Conservation (phyloP, 495 filamentous ascomycete species). For the Terfezia boudieri region DNA sequence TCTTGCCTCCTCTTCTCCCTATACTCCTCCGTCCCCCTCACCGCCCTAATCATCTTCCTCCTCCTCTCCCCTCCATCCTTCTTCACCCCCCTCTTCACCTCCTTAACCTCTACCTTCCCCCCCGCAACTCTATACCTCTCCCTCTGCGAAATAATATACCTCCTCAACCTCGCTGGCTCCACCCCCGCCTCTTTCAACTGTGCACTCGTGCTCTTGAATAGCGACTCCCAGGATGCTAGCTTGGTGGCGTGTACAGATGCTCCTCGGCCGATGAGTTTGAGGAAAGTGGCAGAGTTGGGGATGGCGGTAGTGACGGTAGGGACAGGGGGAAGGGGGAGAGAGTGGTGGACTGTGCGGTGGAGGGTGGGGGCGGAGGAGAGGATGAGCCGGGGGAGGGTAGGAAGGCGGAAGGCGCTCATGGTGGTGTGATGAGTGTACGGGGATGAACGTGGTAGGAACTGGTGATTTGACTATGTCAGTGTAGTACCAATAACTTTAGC, state of each 20-base stretch:
- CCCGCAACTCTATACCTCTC: conserved; percentile 40
- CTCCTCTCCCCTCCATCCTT: conserved; percentile 91
- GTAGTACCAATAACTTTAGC: too few species aligned
- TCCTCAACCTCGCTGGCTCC: conserved; percentile 56
- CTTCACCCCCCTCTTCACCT: conserved; percentile 48
- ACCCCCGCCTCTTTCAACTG: conserved; percentile 67
- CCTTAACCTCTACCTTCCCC: conserved; percentile 8
- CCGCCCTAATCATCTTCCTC: conserved; percentile 47
- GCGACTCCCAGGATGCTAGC: conserved; percentile 66
- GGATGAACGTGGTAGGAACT: too few species aligned
- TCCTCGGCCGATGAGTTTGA: conserved; percentile 73
- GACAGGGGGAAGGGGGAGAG: conserved; percentile 23
- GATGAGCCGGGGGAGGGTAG: conserved; percentile 1
- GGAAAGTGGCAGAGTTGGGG: conserved; percentile 70
- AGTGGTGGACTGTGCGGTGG: conserved; percentile 13
- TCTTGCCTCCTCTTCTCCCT: conserved; percentile 3
- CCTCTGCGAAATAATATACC: conserved; percentile 70
- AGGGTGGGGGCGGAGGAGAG: conserved; percentile 6
- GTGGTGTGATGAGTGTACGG: neutral
- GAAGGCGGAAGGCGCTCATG: conserved; percentile 7
- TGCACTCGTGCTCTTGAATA: conserved; percentile 54
- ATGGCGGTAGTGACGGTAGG: conserved; percentile 63
- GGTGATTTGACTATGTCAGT: too few species aligned
- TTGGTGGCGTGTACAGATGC: conserved; percentile 58
- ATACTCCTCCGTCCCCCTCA: conserved; percentile 10